A percentile compares a stretch with the other conserved stretches of the same genome.
These are phyloP conservation scores for carrot (Daucus carota) DNA, from an alignment of 129 eudicot genomes.

Conservation along the genomic window DH1_v3.0 NC_030383.2:62711001-62711500, in stretches of 20 bases:
- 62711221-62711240: conserved; percentile 38
- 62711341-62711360: conserved; percentile 43
- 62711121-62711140: conserved; percentile 48
- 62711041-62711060: too few relatives aligned
- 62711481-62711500: too few relatives aligned
- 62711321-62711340: conserved; percentile 26
- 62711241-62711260: conserved; percentile 32
- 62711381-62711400: conserved; percentile 38
- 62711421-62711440: conserved; percentile 45
- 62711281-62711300: conserved; percentile 34
- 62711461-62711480: conserved; percentile 39
- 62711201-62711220: conserved; percentile 40
- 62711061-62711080: conserved; percentile 52
- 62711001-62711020: conserved; percentile 48
- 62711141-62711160: conserved; percentile 43
- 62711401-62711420: conserved; percentile 31
- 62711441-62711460: conserved; percentile 50
- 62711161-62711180: conserved; percentile 46
- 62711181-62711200: too few relatives aligned
- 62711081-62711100: conserved; percentile 37
- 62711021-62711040: conserved; percentile 46
- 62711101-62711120: conserved; percentile 45
- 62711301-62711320: conserved; percentile 37
- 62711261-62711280: conserved; percentile 38
- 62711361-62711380: conserved; percentile 30